These are phyloP conservation scores for Trichoderma cornu-damae DNA, from an alignment of 2,329 filamentous ascomycete genomes.

Conservation along the genomic window DNA sequence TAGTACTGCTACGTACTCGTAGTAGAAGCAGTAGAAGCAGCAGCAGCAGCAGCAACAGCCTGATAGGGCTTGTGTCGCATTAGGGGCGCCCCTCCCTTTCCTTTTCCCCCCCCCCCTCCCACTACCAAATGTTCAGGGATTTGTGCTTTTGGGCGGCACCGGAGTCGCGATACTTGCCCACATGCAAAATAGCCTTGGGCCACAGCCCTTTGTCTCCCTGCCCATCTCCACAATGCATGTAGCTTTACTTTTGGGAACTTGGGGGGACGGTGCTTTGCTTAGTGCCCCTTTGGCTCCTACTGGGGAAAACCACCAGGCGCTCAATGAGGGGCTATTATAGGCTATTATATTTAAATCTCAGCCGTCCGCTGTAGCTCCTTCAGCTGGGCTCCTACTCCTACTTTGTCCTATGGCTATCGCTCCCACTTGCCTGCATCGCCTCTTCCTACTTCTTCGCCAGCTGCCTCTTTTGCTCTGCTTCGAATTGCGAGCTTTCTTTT, in stretches of 20 bases:
- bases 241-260: not conserved
- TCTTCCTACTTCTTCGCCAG: not conserved
- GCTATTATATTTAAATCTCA: slow-evolving; percentile 15
- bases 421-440: not conserved
- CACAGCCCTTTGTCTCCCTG: not conserved
- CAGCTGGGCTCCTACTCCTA: not conserved
- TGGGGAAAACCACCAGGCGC: no score
- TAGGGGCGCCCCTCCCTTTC: not conserved
- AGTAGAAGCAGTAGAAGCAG: not conserved
- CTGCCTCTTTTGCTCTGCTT: not conserved
- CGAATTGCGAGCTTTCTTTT: not conserved
- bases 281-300: slow-evolving; percentile 8
- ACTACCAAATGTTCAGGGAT: not conserved
- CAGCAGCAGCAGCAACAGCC: not conserved
- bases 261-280: not conserved
- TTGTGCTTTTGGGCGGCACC: not conserved
- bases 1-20: no score
- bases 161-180: not conserved
- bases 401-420: not conserved
- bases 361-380: slow-evolving; percentile 14
- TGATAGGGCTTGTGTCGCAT: not conserved
- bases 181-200: slow-evolving; percentile 3
- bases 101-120: not conserved
- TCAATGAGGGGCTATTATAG: slow-evolving; percentile 5
- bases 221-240: slow-evolving; percentile 1